A percentile compares a stretch with the other conserved stretches of the same genome.
Conservation (phyloP, 768 basidiomycete species). For the Pulveroboletus sp. region DNA sequence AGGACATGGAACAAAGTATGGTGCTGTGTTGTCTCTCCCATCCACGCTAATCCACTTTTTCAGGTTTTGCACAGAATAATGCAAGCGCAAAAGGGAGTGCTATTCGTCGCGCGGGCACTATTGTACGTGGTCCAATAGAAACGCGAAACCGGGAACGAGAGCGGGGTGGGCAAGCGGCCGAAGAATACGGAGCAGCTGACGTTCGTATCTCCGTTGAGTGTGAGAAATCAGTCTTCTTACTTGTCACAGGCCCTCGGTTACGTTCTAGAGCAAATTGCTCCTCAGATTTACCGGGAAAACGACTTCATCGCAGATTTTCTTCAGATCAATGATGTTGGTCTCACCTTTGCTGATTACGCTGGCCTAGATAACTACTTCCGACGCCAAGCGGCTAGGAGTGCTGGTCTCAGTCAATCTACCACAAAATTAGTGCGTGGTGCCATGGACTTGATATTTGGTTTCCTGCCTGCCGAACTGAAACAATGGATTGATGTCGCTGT, state of each 20-base stretch:
- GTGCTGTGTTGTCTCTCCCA: background rate
- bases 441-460: slow-evolving; percentile 95
- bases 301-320: slow-evolving; percentile 89
- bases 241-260: slow-evolving; percentile 61
- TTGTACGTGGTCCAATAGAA: slow-evolving; percentile 77
- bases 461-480: slow-evolving; percentile 78
- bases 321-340: slow-evolving; percentile 80
- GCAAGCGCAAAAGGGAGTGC: slow-evolving; percentile 44
- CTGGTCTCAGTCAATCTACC: slow-evolving; percentile 63
- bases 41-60: background rate
- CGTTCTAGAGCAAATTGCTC: slow-evolving; percentile 70
- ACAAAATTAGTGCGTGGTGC: slow-evolving; percentile 79
- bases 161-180: slow-evolving; percentile 49
- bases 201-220: slow-evolving; percentile 35
- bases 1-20: slow-evolving; percentile 70
- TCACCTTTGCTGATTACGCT: slow-evolving; percentile 96
- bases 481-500: slow-evolving; percentile 79
- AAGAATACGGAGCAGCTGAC: slow-evolving; percentile 66
- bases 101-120: slow-evolving; percentile 78
- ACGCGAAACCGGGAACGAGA: slow-evolving; percentile 40
- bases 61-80: slow-evolving; percentile 42
- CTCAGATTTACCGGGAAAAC: slow-evolving; percentile 75
- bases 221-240: background rate
- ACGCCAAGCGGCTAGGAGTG: slow-evolving; percentile 76
- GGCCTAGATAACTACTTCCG: slow-evolving; percentile 91